phyloP scores from a whole-genome alignment of 495 filamentous ascomycete genomes.

The Xylaria nigripes region DNA sequence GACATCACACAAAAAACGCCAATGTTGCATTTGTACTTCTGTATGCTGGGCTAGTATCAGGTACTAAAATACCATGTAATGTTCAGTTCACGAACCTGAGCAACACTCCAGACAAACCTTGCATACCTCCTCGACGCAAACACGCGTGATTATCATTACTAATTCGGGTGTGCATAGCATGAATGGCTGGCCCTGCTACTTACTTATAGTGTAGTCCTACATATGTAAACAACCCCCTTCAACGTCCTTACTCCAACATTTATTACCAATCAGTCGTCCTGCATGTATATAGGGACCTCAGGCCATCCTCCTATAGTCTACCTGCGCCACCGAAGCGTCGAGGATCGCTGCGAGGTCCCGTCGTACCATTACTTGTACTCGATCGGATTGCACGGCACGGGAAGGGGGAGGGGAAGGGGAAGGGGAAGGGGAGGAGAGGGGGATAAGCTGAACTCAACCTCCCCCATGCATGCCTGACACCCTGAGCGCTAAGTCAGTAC shows the following conservation, averaged over 20 bases:
- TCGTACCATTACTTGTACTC: background rate
- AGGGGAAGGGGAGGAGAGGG: background rate
- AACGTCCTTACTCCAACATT: background rate
- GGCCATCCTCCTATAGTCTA: background rate
- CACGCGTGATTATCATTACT: background rate
- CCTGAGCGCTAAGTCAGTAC: too few species aligned
- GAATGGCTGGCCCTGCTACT: background rate
- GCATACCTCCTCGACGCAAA: background rate
- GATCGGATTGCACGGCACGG: slow-evolving; percentile 3
- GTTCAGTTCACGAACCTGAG: too few species aligned
- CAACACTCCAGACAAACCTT: background rate
- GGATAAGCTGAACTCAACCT: background rate
- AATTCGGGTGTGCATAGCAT: background rate
- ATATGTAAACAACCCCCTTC: background rate
- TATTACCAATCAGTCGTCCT: background rate
- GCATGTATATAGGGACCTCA: background rate
- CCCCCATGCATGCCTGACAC: too few species aligned
- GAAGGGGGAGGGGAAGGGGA: background rate
- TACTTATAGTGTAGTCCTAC: background rate
- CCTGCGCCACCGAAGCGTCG: background rate
- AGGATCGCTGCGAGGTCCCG: background rate
- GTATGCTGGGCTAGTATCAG: background rate
- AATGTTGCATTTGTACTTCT: background rate
- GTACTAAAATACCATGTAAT: too few species aligned
- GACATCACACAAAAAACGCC: background rate